Evolutionary conservation across 352 stramenopile genomes (phyloP).

Genomic region (Hyaloperonospora arabidopsidis): DNA sequence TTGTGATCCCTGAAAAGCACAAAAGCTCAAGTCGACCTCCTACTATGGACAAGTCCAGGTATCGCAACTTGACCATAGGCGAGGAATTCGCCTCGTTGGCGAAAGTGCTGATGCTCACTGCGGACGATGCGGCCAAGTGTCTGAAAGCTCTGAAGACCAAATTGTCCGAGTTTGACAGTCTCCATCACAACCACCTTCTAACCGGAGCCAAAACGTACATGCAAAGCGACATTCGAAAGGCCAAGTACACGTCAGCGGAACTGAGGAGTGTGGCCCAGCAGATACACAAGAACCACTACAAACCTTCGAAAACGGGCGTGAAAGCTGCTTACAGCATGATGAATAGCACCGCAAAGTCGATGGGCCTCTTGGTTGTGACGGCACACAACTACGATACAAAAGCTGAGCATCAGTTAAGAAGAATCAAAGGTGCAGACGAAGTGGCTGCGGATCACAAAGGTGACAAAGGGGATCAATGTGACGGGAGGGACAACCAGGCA

Average conservation of each 20-base stretch:
- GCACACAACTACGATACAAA: slow-evolving; percentile 20
- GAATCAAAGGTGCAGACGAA: slow-evolving; percentile 17
- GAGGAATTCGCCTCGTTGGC: slow-evolving; percentile 17
- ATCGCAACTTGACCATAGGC: slow-evolving; percentile 5
- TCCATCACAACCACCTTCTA: slow-evolving; percentile 11
- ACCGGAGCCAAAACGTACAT: slow-evolving; percentile 18
- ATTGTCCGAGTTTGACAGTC: slow-evolving; percentile 18
- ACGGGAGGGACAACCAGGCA: slow-evolving; percentile 2
- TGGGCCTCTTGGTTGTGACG: slow-evolving; percentile 13
- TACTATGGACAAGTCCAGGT: slow-evolving; percentile 3
- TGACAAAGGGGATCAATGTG: not conserved
- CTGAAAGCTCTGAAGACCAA: slow-evolving; percentile 21
- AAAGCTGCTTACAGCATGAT: slow-evolving; percentile 13
- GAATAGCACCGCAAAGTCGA: slow-evolving; percentile 9
- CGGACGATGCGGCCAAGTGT: slow-evolving; percentile 12
- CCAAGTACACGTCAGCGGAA: slow-evolving; percentile 17
- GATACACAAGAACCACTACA: slow-evolving; percentile 11
- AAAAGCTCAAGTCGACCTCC: no score
- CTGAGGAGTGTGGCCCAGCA: slow-evolving; percentile 17
- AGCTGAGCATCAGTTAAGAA: slow-evolving; percentile 2
- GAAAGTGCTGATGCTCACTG: slow-evolving; percentile 13
- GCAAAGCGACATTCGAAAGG: slow-evolving; percentile 18
- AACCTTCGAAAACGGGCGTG: slow-evolving; percentile 11
- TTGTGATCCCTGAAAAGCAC: no score
- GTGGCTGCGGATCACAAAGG: slow-evolving; percentile 2